These are phyloP conservation scores for Abrus pulchellus DNA, from an alignment of 306 rosid species.

Conservation along the genomic window DNA sequence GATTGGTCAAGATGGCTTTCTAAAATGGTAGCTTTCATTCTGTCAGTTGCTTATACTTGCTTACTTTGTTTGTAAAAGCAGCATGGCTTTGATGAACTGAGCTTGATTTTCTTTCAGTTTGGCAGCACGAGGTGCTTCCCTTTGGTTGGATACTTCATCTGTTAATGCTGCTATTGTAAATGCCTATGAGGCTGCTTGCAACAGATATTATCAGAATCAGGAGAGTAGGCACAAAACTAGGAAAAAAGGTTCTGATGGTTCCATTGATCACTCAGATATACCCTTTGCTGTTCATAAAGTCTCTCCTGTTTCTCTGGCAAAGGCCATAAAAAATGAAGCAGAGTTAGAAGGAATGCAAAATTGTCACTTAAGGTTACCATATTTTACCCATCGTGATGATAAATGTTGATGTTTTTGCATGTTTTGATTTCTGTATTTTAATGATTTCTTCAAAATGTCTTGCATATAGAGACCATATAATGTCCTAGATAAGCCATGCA, in stretches of 20 bases:
- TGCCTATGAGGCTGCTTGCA: conserved; percentile 76
- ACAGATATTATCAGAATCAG: conserved; percentile 57
- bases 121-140: conserved; percentile 70
- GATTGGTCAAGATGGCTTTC: conserved; percentile 2
- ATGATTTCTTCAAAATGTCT: conserved; percentile 8
- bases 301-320: conserved; percentile 81
- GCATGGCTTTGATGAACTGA: conserved; percentile 37
- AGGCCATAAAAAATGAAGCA: conserved; percentile 85
- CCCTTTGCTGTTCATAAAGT: conserved; percentile 63
- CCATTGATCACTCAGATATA: conserved; percentile 55
- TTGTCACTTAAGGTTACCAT: conserved; percentile 80
- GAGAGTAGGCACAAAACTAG: conserved; percentile 59
- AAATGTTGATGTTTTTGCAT: conserved; percentile 41
- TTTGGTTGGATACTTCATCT: conserved; percentile 93
- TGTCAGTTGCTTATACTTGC: conserved; percentile 7
- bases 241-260: conserved; percentile 51
- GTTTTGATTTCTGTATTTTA: conserved; percentile 42
- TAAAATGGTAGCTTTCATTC: conserved; percentile 29
- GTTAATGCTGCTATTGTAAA: conserved; percentile 90
- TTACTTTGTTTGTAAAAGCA: conserved; percentile 15
- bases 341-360: conserved; percentile 90
- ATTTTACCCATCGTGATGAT: conserved; percentile 16
- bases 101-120: conserved; percentile 63
- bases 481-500: conserved; percentile 32
- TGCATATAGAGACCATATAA: conserved; percentile 18